Evolutionary conservation across 306 rosid genomes (phyloP), one percentile per base, ranked within the genome.

Genomic region (Carpinus fangiana): DNA sequence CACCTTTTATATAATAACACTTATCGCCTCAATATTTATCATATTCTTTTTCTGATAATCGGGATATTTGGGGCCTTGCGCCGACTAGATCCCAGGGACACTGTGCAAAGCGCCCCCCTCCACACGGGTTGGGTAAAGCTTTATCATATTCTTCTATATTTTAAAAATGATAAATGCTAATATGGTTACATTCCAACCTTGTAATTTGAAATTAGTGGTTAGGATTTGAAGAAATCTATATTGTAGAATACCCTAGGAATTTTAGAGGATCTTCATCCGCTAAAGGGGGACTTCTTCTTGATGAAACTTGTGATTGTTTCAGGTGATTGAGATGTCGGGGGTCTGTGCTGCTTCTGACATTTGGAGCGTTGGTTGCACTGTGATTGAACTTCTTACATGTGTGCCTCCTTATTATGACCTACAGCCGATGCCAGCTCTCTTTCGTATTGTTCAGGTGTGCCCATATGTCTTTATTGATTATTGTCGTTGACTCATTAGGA

Each of bases 361-460:
- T 84, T 95, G 99, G 99, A 95, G 99, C 82, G 99, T 95, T 77
- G 99, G 99, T 71, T 95, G 99, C 84, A 95, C 99, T 2, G 99
- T 95, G 76, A 95, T 95, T 77, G 99, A 95, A 83, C 97, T 95
- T 76, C 99, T 95, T 84, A 93, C 99, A 34, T 93, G 99, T 60
- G 86, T 95, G 34, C 99, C 99, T 83, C 99, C 99, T 56, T 95
- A 95, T 84, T 95, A 93, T 82, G 99, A 95, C 80, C 87, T 95
- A 56, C 99, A 95, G 87, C 99, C 99, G 57, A 95, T 95, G 99
- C 99, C 99, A 0, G 99, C 99, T 74, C 91, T 95, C 77, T 95
- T 93, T 81, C 99, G 99, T 23, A 95, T 95, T 78, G 99, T 95
- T 84, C 99, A 95, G 97, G 99, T 93, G 56, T 67, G 81, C 61